phyloP scores from a whole-genome alignment of 805 yeast genomes.

The Candida sanyiensis region DNA sequence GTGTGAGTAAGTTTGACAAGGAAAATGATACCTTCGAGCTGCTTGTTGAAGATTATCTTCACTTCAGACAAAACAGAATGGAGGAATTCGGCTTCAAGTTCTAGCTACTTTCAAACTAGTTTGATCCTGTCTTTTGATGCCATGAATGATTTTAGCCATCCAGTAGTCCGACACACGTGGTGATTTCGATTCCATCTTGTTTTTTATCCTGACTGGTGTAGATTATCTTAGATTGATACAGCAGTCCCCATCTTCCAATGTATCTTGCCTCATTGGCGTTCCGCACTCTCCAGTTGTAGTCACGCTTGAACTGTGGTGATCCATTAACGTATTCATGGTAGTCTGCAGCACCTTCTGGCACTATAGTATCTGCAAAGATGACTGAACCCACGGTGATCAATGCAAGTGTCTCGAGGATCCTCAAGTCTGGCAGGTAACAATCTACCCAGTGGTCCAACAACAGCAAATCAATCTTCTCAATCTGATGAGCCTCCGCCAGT shows the following conservation, averaged over 20 bases:
- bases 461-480: conserved; percentile 29
- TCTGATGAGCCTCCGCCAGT: conserved; percentile 11
- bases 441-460: conserved; percentile 38
- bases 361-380: conserved; percentile 35
- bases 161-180: conserved; percentile 19
- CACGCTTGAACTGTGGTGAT: conserved; percentile 33
- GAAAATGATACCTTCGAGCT: conserved; percentile 33
- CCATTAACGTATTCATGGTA: conserved; percentile 34
- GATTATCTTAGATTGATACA: conserved; percentile 32
- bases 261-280: conserved; percentile 29
- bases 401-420: conserved; percentile 36
- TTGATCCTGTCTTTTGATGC: no score
- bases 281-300: conserved; percentile 21
- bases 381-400: conserved; percentile 35
- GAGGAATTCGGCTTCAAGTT: conserved; percentile 1
- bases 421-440: conserved; percentile 35
- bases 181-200: conserved; percentile 14
- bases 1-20: conserved; percentile 48
- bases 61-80: conserved; percentile 3
- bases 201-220: conserved; percentile 5
- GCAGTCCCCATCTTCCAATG: conserved; percentile 36
- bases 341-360: conserved; percentile 33
- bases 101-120: background rate
- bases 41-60: conserved; percentile 31
- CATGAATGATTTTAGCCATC: no score